These are phyloP conservation scores for Letharia lupina DNA, from an alignment of 495 filamentous ascomycete species.

Conservation along the genomic window DNA sequence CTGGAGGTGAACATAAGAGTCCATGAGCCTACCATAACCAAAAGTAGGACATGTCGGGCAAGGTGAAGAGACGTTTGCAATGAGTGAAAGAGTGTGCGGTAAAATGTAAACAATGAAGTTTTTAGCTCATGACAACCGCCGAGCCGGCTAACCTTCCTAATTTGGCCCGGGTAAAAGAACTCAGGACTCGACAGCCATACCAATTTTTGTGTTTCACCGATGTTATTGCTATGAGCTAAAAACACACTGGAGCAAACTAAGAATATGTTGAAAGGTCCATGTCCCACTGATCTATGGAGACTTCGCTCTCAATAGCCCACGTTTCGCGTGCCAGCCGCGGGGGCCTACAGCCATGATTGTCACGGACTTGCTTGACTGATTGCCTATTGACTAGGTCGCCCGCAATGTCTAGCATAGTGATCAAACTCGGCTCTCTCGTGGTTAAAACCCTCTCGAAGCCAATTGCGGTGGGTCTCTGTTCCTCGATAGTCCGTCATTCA, in stretches of 20 bases:
- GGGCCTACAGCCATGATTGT: not conserved
- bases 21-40: not conserved
- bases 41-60: not conserved
- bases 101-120: slow-evolving; percentile 1
- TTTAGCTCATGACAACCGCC: slow-evolving; percentile 13
- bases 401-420: slow-evolving; percentile 50
- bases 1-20: not conserved
- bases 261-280: not conserved
- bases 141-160: slow-evolving; percentile 7
- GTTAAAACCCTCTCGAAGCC: slow-evolving; percentile 67
- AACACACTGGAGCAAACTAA: too few relatives aligned
- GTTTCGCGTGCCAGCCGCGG: not conserved
- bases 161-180: not conserved
- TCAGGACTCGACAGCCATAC: not conserved
- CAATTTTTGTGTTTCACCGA: not conserved
- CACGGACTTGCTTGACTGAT: not conserved
- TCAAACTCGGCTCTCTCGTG: slow-evolving; percentile 60
- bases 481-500: slow-evolving; percentile 35
- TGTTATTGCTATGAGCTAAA: not conserved
- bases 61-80: not conserved
- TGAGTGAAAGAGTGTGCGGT: not conserved
- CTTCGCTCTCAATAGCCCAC: not conserved
- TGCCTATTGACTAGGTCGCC: not conserved
- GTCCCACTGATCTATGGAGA: not conserved
- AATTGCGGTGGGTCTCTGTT: slow-evolving; percentile 48